These are phyloP conservation scores for Nitzschia sp. DNA, from an alignment of 108 stramenopile genomes.

Conservation along the genomic window DNA sequence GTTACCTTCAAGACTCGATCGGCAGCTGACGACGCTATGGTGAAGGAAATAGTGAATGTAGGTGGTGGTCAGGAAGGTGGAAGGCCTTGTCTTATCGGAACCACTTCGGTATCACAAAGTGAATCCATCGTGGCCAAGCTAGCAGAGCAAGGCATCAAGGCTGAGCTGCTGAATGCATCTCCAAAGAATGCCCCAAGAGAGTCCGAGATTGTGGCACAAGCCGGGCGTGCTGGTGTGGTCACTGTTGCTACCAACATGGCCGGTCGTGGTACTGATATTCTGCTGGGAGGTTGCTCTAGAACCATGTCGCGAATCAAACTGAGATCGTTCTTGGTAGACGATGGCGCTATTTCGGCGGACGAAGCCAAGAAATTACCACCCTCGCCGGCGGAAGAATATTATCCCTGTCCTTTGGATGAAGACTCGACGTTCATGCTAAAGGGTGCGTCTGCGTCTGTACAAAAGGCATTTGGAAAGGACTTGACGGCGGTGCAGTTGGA, in stretches of 20 bases:
- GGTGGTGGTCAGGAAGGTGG: constrained; percentile 72
- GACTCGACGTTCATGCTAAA: constrained; percentile 56
- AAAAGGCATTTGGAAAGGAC: constrained; percentile 57
- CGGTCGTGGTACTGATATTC: constrained; percentile 95
- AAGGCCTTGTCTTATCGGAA: constrained; percentile 92
- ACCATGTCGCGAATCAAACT: constrained; percentile 87
- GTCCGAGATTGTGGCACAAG: constrained; percentile 94
- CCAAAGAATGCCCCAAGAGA: constrained; percentile 92
- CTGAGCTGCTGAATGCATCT: constrained; percentile 89
- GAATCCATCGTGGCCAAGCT: constrained; percentile 79
- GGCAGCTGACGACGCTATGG: constrained; percentile 80
- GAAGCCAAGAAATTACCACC: constrained; percentile 67
- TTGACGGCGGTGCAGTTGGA: constrained; percentile 79
- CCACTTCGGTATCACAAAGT: constrained; percentile 90
- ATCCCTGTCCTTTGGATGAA: constrained; percentile 71
- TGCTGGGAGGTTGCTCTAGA: constrained; percentile 90
- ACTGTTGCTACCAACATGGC: constrained; percentile 99
- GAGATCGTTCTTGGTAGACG: constrained; percentile 62
- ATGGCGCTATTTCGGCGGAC: constrained; percentile 60
- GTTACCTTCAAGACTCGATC: constrained; percentile 91
- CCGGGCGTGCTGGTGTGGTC: constrained; percentile 90
- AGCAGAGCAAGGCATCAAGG: constrained; percentile 78
- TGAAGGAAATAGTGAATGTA: constrained; percentile 80
- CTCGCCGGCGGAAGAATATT: constrained; percentile 72
- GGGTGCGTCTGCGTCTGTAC: constrained; percentile 65